Percentiles rank a stretch among this genome's conserved stretches.
Evolutionary conservation across 2,329 filamentous ascomycete genomes (phyloP).

Genomic region (Fusarium palustre): DNA sequence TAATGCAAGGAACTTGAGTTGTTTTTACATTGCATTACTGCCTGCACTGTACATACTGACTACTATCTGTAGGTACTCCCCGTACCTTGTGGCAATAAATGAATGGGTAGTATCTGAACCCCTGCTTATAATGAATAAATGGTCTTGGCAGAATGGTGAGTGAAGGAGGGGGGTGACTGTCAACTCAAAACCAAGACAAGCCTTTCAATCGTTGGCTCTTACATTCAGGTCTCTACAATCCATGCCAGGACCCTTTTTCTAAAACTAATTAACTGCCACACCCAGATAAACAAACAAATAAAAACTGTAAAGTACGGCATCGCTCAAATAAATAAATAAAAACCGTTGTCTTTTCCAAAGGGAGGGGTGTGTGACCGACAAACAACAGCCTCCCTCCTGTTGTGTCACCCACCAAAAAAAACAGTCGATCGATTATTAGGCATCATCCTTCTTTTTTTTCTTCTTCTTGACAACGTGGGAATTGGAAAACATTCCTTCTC

Average conservation of each 20-base stretch:
- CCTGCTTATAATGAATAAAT: neutral
- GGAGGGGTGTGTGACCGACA: neutral
- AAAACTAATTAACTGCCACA: neutral
- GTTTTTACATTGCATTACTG: neutral
- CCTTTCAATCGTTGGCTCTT: neutral
- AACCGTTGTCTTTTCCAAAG: neutral
- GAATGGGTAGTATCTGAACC: neutral
- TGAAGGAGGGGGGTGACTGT: constrained; percentile 2
- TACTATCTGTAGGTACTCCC: too few species aligned
- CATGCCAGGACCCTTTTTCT: neutral
- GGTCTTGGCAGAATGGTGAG: neutral
- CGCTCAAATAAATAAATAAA: neutral
- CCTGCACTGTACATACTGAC: neutral
- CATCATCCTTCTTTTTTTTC: neutral
- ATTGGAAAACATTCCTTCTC: neutral
- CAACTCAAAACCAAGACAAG: neutral
- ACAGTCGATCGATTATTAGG: neutral
- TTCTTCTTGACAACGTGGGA: neutral
- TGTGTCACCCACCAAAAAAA: neutral
- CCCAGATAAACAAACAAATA: neutral
- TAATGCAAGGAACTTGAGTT: constrained; percentile 1
- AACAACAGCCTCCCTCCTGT: neutral
- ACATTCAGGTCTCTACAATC: too few species aligned
- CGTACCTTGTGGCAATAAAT: constrained; percentile 1
- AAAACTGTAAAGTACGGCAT: neutral